Evolutionary conservation across 2,329 filamentous ascomycete genomes (phyloP), one percentile per base, ranked within the genome.

Genomic region (Myriosclerotinia scirpicola): DNA sequence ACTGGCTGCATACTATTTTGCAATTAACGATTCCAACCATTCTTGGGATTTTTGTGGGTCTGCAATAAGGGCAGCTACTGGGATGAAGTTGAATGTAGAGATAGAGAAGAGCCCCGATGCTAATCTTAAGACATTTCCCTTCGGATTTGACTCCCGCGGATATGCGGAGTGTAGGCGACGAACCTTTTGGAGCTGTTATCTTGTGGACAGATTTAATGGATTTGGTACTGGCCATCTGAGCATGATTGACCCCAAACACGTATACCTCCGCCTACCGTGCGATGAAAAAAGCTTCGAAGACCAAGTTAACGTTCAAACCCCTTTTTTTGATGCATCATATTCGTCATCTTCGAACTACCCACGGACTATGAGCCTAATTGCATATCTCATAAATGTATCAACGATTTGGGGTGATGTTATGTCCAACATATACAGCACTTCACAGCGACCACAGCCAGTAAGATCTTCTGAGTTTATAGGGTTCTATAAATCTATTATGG

Each of bases 121-220:
- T 3, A 68, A 68, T 20, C 69, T 78, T 17, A 73, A 77, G n/a
- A 73, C 74, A 0, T 83, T 81, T 64, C 85, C 86, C 5, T 87
- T 86, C 72, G 84, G 82, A 26, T 80, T 90, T 69, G 84, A 83
- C 71, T 82, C 80, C 67, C 77, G 78, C 60, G 85, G 84, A 40
- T 84, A 88, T 71, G 82, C 84, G 34, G 90, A 93, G 77, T 88
- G 87, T 71, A 83, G 86, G 68, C 83, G 89, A 69, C 82, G 90
- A 66, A 91, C 88, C 0, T 89, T 91, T 73, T 93, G 89, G 89
- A 85, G 87, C 38, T 83, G 86, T 62, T 90, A 88, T 71, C 79
- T 91, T 71, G 83, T 90, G 76, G 90, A 92, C 77, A 84, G 88
- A 58, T 84, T 89, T 68, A 87, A 85, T 58, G 84, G 84, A 17